phyloP scores from a whole-genome alignment of 805 yeast genomes.

The Saturnispora gosingensis region DNA sequence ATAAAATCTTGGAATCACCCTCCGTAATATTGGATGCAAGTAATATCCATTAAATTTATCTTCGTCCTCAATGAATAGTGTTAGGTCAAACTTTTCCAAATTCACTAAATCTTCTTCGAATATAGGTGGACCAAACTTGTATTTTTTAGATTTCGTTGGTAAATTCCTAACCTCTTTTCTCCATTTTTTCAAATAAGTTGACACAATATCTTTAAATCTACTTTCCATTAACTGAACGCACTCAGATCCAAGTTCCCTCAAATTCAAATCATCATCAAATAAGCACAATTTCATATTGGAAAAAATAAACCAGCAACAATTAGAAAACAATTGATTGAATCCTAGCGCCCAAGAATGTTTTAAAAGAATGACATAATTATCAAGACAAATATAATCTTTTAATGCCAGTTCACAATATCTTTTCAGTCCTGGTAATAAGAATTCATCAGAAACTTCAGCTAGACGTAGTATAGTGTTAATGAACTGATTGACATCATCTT shows the following conservation, averaged over 20 bases:
- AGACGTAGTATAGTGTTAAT: constrained; percentile 48
- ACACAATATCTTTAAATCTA: constrained; percentile 23
- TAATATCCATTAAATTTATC: constrained; percentile 33
- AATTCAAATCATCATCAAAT: constrained; percentile 32
- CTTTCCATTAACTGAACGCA: constrained; percentile 4
- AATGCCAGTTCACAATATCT: constrained; percentile 52
- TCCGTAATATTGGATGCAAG: constrained; percentile 27
- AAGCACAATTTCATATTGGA: constrained; percentile 56
- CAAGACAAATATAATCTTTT: constrained; percentile 45
- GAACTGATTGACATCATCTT: constrained; percentile 28
- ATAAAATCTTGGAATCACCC: constrained; percentile 20
- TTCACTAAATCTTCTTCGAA: constrained; percentile 7
- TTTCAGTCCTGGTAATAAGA: constrained; percentile 50
- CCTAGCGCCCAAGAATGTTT: constrained; percentile 42
- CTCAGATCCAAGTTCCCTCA: constrained; percentile 2
- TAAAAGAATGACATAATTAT: constrained; percentile 50
- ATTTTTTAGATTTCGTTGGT: constrained; percentile 30
- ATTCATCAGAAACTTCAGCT: constrained; percentile 52
- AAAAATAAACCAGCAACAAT: constrained; percentile 60
- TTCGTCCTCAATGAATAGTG: constrained; percentile 29
- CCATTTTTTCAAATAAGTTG: constrained; percentile 15
- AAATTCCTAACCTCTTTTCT: constrained; percentile 16
- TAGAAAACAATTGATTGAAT: constrained; percentile 46
- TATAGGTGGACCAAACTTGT: background rate
- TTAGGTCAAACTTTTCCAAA: constrained; percentile 22